Base-by-base conservation (phyloP, 371 early-diverging fungal species). In the Mucor saturninus region DNA sequence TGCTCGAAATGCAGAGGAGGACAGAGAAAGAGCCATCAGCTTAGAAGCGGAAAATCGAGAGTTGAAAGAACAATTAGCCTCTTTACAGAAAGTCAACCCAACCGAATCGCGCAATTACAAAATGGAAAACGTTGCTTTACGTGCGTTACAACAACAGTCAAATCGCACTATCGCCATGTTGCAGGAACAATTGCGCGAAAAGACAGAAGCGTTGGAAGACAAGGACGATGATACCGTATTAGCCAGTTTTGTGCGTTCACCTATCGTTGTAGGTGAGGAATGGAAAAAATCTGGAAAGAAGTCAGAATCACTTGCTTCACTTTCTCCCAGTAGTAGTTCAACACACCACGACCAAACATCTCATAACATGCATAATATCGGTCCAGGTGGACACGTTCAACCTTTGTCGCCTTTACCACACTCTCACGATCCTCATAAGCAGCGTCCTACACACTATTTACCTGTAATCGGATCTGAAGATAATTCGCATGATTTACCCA, bases 1-100 rank as follows among this genome's bases (percentile, higher is more conserved):
- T 4, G 79, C 76, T 4, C 69, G 62, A 42, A 63, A 76, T 43
- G 65, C 72, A 2, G 61, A 70, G 13, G 70, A 72, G 6, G 69
- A 83, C 13, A 75, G 83, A 52, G 81, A 83, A 39, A 69, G 48
- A 7, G 55, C 77, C 7, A 56, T 76, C 26, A 65, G 67, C 32
- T 67, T 80, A 26, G 56, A 62, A 11, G 71, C 74, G 3, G 84
- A 83, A 49, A 83, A 83, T 52, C 73, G 71, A 31, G 77, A 76
- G 11, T 37, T 80, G 15, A 57, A 65, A 49, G 60, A 71, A 9
- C 65, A 76, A 54, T 28, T 75, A 13, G 63, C 64, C 10, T 42
- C 61, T 2, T 10, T 65, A 4, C 59, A 51, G 29, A 49, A 61
- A 59, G 51, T 63, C 26, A 30, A 29, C 11, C 11, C 31, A 10